A percentile compares a stretch with the other conserved stretches of the same genome.
phyloP scores from a whole-genome alignment of 1,139 yeast species.

The Suhomyces atakaporum region DNA sequence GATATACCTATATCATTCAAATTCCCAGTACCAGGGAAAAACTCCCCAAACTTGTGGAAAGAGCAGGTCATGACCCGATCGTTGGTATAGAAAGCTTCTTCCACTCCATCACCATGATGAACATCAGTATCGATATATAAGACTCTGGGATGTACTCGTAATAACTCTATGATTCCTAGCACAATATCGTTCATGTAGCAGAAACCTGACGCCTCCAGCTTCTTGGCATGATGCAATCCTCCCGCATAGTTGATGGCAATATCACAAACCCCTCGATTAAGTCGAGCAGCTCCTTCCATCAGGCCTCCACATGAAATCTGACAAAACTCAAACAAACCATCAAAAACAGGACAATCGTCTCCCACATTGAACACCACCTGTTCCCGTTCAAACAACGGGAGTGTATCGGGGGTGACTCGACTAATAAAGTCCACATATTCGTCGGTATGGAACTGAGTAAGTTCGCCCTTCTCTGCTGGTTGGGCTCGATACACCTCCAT shows the following conservation, averaged over 20 bases:
- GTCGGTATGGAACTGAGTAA: conserved; percentile 98
- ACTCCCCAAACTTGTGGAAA: conserved; percentile 95
- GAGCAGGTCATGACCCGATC: conserved; percentile 98
- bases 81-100: conserved; percentile 94
- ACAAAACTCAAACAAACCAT: conserved; percentile 92
- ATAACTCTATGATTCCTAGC: conserved; percentile 82
- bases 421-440: conserved; percentile 93
- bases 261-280: conserved; percentile 90
- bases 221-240: conserved; percentile 95
- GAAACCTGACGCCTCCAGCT: conserved; percentile 93
- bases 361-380: conserved; percentile 94
- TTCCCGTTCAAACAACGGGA: conserved; percentile 87
- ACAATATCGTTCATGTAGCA: conserved; percentile 89
- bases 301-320: conserved; percentile 95
- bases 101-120: conserved; percentile 98
- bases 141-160: conserved; percentile 91
- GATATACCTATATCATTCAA: conserved; percentile 87
- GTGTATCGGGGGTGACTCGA: conserved; percentile 91
- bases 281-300: conserved; percentile 96
- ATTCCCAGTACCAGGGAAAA: conserved; percentile 96
- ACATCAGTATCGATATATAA: conserved; percentile 93
- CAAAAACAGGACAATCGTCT: conserved; percentile 96
- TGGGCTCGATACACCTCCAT: conserved; percentile 97
- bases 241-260: conserved; percentile 97
- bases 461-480: conserved; percentile 96